phyloP scores from a whole-genome alignment of 306 rosid species.

The Erythrophleum fordii region DNA sequence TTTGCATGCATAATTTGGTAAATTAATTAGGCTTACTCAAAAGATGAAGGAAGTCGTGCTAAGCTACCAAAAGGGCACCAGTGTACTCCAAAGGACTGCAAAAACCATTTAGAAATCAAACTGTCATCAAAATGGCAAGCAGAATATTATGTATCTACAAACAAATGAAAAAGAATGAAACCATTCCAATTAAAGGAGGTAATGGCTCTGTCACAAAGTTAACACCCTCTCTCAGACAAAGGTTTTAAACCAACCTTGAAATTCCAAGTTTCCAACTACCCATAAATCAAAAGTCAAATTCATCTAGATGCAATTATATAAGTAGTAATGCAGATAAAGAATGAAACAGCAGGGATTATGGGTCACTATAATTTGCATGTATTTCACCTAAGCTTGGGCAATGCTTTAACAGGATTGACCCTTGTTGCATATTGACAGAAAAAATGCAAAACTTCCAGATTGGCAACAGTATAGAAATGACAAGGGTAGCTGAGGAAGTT shows the following conservation, averaged over 20 bases:
- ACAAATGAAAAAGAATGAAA: constrained; percentile 29
- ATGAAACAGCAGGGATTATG: constrained; percentile 13
- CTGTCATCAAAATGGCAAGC: constrained; percentile 19
- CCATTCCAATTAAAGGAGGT: constrained; percentile 7
- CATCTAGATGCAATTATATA: constrained; percentile 10
- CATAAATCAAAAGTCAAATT: constrained; percentile 9
- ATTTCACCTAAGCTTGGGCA: neutral
- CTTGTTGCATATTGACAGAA: neutral
- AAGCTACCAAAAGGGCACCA: constrained; percentile 98
- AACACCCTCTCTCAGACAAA: neutral
- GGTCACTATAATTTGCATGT: neutral
- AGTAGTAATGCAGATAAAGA: constrained; percentile 17
- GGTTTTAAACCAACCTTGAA: no score
- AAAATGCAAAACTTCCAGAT: constrained; percentile 20
- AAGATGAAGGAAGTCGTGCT: constrained; percentile 82
- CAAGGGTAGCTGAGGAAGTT: neutral
- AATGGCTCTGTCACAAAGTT: neutral
- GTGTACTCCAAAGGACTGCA: constrained; percentile 98
- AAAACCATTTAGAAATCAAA: constrained; percentile 41
- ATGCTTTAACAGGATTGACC: neutral
- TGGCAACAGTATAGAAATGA: constrained; percentile 4
- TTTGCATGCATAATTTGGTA: constrained; percentile 36
- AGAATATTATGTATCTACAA: neutral
- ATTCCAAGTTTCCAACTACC: no score
- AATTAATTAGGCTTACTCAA: constrained; percentile 75